Evolutionary conservation across 768 basidiomycete species (phyloP).

Genomic region (Macrolepiota fuliginosa): DNA sequence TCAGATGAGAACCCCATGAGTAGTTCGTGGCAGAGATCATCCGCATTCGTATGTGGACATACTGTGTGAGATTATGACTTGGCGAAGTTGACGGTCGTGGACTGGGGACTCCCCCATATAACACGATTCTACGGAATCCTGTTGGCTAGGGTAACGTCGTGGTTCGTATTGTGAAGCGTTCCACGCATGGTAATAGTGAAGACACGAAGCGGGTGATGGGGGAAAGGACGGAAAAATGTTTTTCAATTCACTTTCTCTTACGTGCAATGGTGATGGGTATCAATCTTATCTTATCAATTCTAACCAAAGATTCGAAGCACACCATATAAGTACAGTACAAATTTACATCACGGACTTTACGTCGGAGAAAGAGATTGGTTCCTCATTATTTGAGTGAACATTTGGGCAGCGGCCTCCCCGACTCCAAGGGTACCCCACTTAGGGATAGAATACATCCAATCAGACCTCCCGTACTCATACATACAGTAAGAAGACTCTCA

Average conservation of each 20-base stretch:
- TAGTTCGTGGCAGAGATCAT: neutral
- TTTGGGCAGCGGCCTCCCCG: constrained; percentile 42
- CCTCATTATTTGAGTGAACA: constrained; percentile 37
- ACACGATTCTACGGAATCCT: too few relatives aligned
- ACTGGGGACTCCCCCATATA: neutral
- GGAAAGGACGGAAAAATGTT: too few relatives aligned
- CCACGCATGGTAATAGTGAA: too few relatives aligned
- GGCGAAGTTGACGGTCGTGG: too few relatives aligned
- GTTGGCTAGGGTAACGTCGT: too few relatives aligned
- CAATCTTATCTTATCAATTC: neutral
- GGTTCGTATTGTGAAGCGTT: too few relatives aligned
- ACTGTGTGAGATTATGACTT: too few relatives aligned
- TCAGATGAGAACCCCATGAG: too few relatives aligned
- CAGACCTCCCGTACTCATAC: neutral
- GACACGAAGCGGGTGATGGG: too few relatives aligned
- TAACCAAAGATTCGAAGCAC: too few relatives aligned
- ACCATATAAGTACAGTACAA: neutral
- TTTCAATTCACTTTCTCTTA: too few relatives aligned
- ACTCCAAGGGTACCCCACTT: constrained; percentile 32
- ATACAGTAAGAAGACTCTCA: constrained; percentile 10
- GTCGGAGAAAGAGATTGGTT: constrained; percentile 10
- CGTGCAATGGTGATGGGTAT: neutral
- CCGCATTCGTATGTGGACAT: neutral
- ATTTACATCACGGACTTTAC: neutral
- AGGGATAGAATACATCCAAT: neutral